phyloP scores from a whole-genome alignment of 1,139 yeast species.

The Debaryomyces sp. region DNA sequence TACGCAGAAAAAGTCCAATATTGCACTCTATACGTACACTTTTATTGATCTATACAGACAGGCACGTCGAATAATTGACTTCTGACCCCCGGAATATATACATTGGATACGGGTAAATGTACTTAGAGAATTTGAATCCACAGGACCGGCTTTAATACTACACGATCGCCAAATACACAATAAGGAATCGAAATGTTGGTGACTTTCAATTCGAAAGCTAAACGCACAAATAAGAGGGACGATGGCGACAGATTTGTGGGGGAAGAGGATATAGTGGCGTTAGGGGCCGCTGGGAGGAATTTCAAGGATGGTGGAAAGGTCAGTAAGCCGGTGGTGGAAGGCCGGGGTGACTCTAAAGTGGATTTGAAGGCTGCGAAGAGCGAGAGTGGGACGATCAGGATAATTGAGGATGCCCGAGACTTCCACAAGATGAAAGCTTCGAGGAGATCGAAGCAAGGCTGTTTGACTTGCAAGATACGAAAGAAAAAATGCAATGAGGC shows the following conservation, averaged over 20 bases:
- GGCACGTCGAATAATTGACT: not conserved
- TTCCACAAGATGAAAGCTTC: conserved; percentile 8
- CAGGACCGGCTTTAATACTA: not conserved
- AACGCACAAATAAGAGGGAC: not conserved
- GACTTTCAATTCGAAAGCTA: conserved; percentile 17
- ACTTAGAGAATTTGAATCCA: not conserved
- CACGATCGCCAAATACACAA: not conserved
- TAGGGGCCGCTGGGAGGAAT: not conserved
- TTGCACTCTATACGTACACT: not conserved
- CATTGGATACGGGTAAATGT: not conserved
- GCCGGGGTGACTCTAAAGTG: not conserved
- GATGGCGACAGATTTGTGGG: not conserved
- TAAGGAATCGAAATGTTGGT: conserved; percentile 16
- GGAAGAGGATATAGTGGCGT: not conserved
- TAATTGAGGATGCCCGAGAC: conserved; percentile 8
- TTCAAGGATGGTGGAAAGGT: not conserved
- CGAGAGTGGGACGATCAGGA: conserved; percentile 2
- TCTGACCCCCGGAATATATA: not conserved
- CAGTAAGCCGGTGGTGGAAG: not conserved
- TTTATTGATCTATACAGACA: not conserved
- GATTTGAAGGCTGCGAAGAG: not conserved
- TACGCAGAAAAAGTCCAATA: not conserved
- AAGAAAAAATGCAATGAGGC: conserved; percentile 75
- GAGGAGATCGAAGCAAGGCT: conserved; percentile 57
- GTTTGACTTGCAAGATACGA: conserved; percentile 69